These are phyloP conservation scores for Pythium diclinum DNA, from an alignment of 352 stramenopile genomes.

Conservation along the genomic window DNA sequence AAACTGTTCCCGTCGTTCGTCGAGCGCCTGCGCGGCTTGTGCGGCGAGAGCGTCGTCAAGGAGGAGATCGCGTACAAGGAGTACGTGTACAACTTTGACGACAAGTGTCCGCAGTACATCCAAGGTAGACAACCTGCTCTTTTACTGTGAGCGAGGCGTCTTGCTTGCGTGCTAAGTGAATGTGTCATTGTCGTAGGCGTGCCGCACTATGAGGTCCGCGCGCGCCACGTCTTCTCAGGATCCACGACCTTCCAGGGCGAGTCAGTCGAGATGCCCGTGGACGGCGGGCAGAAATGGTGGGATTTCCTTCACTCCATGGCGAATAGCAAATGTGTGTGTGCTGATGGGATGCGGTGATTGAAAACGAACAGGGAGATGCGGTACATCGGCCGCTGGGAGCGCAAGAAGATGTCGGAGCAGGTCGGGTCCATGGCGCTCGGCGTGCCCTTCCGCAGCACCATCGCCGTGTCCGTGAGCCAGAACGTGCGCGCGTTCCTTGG, in stretches of 20 bases:
- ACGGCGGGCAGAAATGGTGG: conserved; percentile 81
- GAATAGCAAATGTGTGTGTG: not conserved
- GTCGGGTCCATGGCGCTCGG: conserved; percentile 51
- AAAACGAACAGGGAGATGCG: conserved; percentile 53
- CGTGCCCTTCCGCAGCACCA: conserved; percentile 81
- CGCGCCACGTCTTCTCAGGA: conserved; percentile 77
- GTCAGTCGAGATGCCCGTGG: conserved; percentile 65
- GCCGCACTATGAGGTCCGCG: conserved; percentile 78
- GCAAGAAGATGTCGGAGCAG: conserved; percentile 85
- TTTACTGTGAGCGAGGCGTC: not conserved
- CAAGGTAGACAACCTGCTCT: conserved; percentile 32
- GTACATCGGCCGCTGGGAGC: conserved; percentile 83
- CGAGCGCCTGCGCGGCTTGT: conserved; percentile 70
- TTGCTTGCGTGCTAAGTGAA: not conserved
- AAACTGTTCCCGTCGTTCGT: conserved; percentile 82
- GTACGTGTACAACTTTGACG: conserved; percentile 89
- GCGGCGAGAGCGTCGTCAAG: conserved; percentile 81
- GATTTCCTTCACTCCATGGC: not conserved
- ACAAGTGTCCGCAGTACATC: conserved; percentile 85
- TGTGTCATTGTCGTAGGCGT: conserved; percentile 36
- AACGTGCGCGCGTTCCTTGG: conserved; percentile 72
- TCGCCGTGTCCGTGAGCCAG: conserved; percentile 78
- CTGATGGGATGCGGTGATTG: conserved; percentile 7
- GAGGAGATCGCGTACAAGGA: conserved; percentile 88
- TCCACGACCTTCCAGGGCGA: conserved; percentile 81